Base-by-base conservation (phyloP, 495 filamentous ascomycete species). In the Penicillium dipodomyicola region DNA sequence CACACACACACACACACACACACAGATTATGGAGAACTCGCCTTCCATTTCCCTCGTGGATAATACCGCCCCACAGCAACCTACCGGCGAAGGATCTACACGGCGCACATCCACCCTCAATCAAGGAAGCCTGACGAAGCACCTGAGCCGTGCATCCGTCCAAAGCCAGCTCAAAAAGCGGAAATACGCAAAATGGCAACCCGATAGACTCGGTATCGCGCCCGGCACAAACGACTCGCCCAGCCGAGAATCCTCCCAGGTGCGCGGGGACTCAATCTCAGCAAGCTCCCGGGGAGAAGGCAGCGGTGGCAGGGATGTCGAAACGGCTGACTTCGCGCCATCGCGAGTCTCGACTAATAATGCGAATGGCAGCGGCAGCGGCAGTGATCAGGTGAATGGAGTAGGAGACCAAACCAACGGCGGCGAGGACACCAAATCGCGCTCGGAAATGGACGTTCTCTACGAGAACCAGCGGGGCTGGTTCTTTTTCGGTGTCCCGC, bases 381-480 rank as follows among this genome's bases (percentile, higher is more conserved):
- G 49, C 10, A 70, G 54, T 9, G 35, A 11, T 1, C 62, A 50
- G 59, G 41, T 65, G 57, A 60, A 51, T 17, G 58, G 66, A n/a
- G 27, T 60, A 50, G 60, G 30, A 19, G 27, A 10, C 15, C 45
- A 61, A 27, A 25, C 51, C 12, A 56, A 43, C 7, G n/a, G 46
- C 33, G 58, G 58, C 14, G 45, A 51, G 4, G 46, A 37, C 42
- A 40, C 41, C 20, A 68, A 46, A 40, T 27, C 50, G 15, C 41
- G 29, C 40, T 62, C 66, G 8, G 86, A 89, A 59, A 82, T 98
- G 29, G 95, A 99, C 57, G 82, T 97, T 11, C 81, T 99, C 8
- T 97, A 96, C 67, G 95, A 99, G 72, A 97, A 99, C 67, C 86
- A 95, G 67, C 79, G 90, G 17, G 90, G 90, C 49, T 82, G 80